These are phyloP conservation scores for Bipolaris victoriae DNA, from an alignment of 2,329 filamentous ascomycete genomes.

Conservation along the genomic window DNA sequence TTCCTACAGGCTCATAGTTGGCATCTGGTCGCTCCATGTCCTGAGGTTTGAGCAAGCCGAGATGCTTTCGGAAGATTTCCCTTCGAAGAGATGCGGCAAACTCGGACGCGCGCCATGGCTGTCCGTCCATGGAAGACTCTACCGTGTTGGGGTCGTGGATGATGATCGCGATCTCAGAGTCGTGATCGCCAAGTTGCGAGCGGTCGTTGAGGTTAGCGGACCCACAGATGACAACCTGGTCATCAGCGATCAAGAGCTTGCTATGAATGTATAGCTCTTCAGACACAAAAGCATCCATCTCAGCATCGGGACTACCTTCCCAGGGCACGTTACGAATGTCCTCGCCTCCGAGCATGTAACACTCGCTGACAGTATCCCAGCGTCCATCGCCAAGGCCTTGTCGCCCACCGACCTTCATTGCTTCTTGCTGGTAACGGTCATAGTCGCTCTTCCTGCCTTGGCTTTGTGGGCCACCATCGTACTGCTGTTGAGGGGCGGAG, in stretches of 20 bases:
- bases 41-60: conserved; percentile 80
- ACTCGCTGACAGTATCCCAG: conserved; percentile 78
- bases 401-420: conserved; percentile 59
- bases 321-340: conserved; percentile 70
- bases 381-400: conserved; percentile 58
- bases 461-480: conserved; percentile 31
- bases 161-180: conserved; percentile 88
- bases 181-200: conserved; percentile 82
- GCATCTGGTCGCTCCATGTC: conserved; percentile 65
- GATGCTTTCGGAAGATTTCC: conserved; percentile 88
- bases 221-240: conserved; percentile 80
- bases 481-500: conserved; percentile 21
- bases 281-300: conserved; percentile 67
- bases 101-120: conserved; percentile 71
- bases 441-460: conserved; percentile 55
- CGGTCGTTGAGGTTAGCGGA: conserved; percentile 73
- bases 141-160: conserved; percentile 78
- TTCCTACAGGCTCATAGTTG: conserved; percentile 64
- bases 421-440: conserved; percentile 74
- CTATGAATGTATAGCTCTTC: conserved; percentile 70
- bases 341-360: conserved; percentile 81
- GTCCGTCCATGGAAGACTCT: conserved; percentile 74
- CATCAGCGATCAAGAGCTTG: conserved; percentile 81
- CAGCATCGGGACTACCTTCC: conserved; percentile 60
- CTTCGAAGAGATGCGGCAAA: conserved; percentile 83